Evolutionary conservation across 768 basidiomycete genomes (phyloP).

Genomic region (Candolleomyces efflorescens): DNA sequence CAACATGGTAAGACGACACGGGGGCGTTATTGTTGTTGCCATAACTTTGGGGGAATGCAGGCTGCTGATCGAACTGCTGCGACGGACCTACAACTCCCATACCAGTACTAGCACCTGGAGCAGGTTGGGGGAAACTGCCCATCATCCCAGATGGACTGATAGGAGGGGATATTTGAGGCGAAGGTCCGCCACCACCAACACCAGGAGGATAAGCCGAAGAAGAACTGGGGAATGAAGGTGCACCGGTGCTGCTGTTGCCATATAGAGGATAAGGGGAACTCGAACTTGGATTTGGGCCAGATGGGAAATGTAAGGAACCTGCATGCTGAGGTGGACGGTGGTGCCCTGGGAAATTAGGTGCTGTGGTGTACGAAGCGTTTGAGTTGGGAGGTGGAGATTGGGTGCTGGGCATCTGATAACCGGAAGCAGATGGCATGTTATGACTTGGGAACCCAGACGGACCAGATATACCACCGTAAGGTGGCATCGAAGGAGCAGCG

Average conservation of each 20-base stretch:
- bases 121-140: neutral
- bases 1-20: neutral
- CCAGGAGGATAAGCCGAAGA: neutral
- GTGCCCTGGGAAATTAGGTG: neutral
- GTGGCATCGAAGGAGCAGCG: too few relatives aligned
- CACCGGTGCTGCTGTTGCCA: neutral
- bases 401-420: neutral
- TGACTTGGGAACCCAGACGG: neutral
- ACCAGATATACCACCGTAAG: neutral
- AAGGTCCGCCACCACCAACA: constrained; percentile 5
- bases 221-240: constrained; percentile 2
- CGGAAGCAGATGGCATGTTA: neutral
- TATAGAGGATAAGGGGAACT: neutral
- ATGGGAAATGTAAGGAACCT: neutral
- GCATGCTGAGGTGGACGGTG: neutral
- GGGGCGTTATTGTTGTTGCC: too few relatives aligned
- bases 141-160: constrained; percentile 2
- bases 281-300: neutral
- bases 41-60: too few relatives aligned
- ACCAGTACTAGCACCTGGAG: too few relatives aligned
- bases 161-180: constrained; percentile 7
- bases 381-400: neutral
- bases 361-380: neutral
- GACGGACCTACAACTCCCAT: too few relatives aligned
- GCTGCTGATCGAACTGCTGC: too few relatives aligned